Percentiles rank a stretch among this genome's conserved stretches.
Conservation (phyloP, 768 basidiomycete genomes). For the Cantharellus cinnabarinus region DNA sequence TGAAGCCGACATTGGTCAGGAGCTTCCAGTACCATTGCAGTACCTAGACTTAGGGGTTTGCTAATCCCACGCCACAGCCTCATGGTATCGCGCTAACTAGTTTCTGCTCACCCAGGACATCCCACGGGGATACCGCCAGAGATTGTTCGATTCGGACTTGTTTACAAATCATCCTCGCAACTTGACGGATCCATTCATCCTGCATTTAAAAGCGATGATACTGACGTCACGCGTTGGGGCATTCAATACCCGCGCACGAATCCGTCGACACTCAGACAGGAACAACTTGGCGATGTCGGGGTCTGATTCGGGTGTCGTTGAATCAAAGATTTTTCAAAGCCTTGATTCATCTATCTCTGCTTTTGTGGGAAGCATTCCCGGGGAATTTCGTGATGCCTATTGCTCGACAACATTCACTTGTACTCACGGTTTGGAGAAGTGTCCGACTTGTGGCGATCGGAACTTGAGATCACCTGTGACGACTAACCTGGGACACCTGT, state of each 20-base stretch:
- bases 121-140: constrained; percentile 1
- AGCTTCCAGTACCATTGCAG: constrained; percentile 1
- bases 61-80: background rate
- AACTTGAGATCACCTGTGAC: background rate
- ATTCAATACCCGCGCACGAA: constrained; percentile 5
- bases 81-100: background rate
- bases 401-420: background rate
- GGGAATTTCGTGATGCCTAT: constrained; percentile 1
- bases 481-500: background rate
- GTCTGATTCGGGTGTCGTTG: background rate
- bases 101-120: background rate
- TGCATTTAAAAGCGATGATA: constrained; percentile 6
- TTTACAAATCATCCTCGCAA: constrained; percentile 4
- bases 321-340: constrained; percentile 4
- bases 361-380: constrained; percentile 4
- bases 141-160: background rate
- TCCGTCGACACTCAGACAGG: background rate
- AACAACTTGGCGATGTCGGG: background rate
- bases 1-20: constrained; percentile 6
- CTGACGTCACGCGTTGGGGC: constrained; percentile 4
- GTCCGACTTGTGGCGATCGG: background rate
- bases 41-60: constrained; percentile 1
- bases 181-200: constrained; percentile 5
- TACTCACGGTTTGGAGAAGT: background rate
- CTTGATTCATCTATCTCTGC: constrained; percentile 1